Percentiles rank a stretch among this genome's conserved stretches.
These are phyloP conservation scores for Vitis riparia DNA, from an alignment of 164 flowering plant species.

Conservation along the genomic window DNA sequence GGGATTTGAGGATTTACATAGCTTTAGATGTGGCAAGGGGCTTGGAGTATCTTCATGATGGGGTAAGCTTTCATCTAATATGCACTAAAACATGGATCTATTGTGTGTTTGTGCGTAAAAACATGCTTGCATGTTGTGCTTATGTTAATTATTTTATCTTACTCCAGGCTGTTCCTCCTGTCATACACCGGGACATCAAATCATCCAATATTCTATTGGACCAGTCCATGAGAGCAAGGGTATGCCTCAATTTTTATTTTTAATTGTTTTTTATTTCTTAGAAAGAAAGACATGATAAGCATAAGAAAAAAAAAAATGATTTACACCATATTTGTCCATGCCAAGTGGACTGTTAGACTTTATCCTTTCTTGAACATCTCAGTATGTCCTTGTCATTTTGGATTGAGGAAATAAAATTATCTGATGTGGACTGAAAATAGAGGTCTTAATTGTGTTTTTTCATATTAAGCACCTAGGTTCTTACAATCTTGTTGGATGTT, in stretches of 20 bases:
- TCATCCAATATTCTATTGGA: slow-evolving; percentile 95
- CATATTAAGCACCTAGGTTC: not conserved
- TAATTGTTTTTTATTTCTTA: no score
- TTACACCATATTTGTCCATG: not conserved
- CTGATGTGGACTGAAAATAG: not conserved
- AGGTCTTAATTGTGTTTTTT: not conserved
- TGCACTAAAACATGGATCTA: not conserved
- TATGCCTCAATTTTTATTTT: slow-evolving; percentile 28
- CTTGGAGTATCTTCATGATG: slow-evolving; percentile 98
- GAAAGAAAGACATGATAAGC: no score
- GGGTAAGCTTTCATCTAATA: slow-evolving; percentile 47
- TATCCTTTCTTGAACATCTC: no score
- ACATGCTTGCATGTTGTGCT: not conserved
- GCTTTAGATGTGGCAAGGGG: slow-evolving; percentile 98
- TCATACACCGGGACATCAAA: slow-evolving; percentile 92
- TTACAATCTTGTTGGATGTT: slow-evolving; percentile 6
- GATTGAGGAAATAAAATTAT: not conserved
- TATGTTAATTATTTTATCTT: slow-evolving; percentile 1
- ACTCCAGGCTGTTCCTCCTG: slow-evolving; percentile 90
- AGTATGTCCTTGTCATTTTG: not conserved
- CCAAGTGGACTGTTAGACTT: not conserved
- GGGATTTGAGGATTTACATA: slow-evolving; percentile 80
- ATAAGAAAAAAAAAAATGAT: not conserved
- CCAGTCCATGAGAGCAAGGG: slow-evolving; percentile 91
- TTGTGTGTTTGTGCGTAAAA: not conserved